phyloP scores from a whole-genome alignment of 768 basidiomycete genomes.

The Terana coerulea region DNA sequence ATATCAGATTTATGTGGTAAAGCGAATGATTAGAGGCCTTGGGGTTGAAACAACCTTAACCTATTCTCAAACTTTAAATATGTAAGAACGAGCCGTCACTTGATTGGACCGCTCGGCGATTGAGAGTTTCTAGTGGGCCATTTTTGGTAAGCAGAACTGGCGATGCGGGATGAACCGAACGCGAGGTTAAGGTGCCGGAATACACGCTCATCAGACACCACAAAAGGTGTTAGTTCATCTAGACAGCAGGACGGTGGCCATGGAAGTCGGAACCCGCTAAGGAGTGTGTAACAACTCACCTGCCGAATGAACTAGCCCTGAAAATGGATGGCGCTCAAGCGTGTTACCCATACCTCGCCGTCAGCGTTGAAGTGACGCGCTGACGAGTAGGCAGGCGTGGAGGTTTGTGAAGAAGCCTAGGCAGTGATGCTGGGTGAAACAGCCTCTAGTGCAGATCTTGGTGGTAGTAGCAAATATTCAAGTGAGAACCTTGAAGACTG shows the following conservation, averaged over 20 bases:
- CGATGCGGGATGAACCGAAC: conserved; percentile 70
- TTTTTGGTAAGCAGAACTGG: conserved; percentile 74
- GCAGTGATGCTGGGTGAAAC: conserved; percentile 71
- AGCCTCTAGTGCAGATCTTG: conserved; percentile 84
- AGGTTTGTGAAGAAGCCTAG: conserved; percentile 77
- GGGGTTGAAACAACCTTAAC: conserved; percentile 86
- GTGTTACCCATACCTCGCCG: conserved; percentile 82
- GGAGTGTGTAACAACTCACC: conserved; percentile 88
- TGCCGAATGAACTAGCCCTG: conserved; percentile 89
- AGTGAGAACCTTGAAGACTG: conserved; percentile 84
- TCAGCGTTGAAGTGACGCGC: conserved; percentile 67
- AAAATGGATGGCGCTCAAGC: conserved; percentile 90
- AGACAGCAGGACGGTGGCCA: conserved; percentile 88
- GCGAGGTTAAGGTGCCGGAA: conserved; percentile 78
- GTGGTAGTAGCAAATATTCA: conserved; percentile 89
- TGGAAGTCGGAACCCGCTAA: conserved; percentile 84
- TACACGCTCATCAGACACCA: conserved; percentile 83
- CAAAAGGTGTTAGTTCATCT: conserved; percentile 83
- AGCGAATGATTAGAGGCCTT: conserved; percentile 92
- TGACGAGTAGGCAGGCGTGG: conserved; percentile 77
- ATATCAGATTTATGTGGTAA: conserved; percentile 58
- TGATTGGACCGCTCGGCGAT: conserved; percentile 47
- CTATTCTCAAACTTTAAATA: conserved; percentile 74
- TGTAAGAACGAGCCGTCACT: conserved; percentile 54
- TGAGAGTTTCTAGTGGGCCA: conserved; percentile 72